A percentile compares a stretch with the other conserved stretches of the same genome.
phyloP scores from a whole-genome alignment of 1,139 yeast genomes.

The Meyerozyma elateridarum region DNA sequence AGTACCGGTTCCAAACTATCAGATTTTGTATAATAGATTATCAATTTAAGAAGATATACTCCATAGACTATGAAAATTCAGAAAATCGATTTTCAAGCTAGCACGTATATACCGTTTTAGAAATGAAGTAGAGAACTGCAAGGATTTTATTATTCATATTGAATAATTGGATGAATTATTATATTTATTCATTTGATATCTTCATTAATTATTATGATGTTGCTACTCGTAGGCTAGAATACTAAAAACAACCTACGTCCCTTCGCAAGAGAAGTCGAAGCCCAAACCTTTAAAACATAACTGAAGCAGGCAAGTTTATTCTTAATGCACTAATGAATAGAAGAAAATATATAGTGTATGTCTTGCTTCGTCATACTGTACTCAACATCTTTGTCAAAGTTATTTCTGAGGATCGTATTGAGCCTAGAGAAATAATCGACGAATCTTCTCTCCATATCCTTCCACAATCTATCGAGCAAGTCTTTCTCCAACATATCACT shows the following conservation, averaged over 20 bases:
- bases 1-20: too few species aligned
- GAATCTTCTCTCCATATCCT: slow-evolving; percentile 34
- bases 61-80: too few species aligned
- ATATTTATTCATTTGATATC: not conserved
- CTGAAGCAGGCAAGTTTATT: too few species aligned
- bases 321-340: slow-evolving; percentile 7
- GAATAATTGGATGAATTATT: too few species aligned
- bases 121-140: too few species aligned
- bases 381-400: slow-evolving; percentile 40
- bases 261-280: not conserved
- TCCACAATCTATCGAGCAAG: slow-evolving; percentile 42
- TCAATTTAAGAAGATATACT: too few species aligned
- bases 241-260: not conserved
- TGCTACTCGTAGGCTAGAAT: not conserved
- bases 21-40: too few species aligned
- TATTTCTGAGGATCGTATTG: slow-evolving; percentile 30
- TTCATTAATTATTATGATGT: not conserved
- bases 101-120: too few species aligned
- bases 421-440: slow-evolving; percentile 35
- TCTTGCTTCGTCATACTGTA: slow-evolving; percentile 32
- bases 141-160: too few species aligned
- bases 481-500: slow-evolving; percentile 44
- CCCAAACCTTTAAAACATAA: too few species aligned
- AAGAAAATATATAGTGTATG: slow-evolving; percentile 23
- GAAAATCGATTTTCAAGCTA: too few species aligned